Evolutionary conservation across 176 grass and related monocot genomes (phyloP).

Genomic region (Rhynchospora pubera): DNA sequence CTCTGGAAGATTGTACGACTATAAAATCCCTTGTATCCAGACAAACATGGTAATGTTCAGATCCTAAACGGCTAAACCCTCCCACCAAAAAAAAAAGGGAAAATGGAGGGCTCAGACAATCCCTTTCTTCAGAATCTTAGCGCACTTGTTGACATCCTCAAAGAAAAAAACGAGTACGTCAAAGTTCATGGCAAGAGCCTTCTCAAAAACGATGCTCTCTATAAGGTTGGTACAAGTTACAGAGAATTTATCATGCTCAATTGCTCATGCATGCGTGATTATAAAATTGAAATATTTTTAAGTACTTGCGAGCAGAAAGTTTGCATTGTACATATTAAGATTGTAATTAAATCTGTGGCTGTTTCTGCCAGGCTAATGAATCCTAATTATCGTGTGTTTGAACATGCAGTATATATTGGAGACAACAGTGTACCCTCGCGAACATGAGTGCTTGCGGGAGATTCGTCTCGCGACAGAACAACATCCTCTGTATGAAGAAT

Average conservation of each 20-base stretch:
- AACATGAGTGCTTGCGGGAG: constrained; percentile 57
- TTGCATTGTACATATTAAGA: too few relatives aligned
- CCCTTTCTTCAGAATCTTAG: not conserved
- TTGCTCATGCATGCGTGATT: not conserved
- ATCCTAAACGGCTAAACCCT: too few relatives aligned
- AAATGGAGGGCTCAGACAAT: not conserved
- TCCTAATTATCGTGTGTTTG: not conserved
- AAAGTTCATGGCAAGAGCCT: constrained; percentile 51
- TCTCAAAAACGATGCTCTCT: constrained; percentile 41
- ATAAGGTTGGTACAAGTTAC: constrained; percentile 32
- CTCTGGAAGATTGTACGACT: not conserved
- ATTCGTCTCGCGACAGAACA: constrained; percentile 42
- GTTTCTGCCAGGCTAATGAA: not conserved
- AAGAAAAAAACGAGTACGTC: constrained; percentile 10
- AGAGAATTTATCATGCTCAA: not conserved
- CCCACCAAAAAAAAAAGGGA: not conserved
- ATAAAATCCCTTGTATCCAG: not conserved
- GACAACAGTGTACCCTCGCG: constrained; percentile 58
- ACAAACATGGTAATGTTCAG: not conserved
- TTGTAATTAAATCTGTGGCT: too few relatives aligned
- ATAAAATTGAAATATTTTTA: not conserved
- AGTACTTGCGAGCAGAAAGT: too few relatives aligned
- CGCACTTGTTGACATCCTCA: not conserved
- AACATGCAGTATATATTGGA: constrained; percentile 51
- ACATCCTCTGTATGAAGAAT: constrained; percentile 31